Conservation (phyloP, 2,329 filamentous ascomycete species). For the Botrytis fabae region DNA sequence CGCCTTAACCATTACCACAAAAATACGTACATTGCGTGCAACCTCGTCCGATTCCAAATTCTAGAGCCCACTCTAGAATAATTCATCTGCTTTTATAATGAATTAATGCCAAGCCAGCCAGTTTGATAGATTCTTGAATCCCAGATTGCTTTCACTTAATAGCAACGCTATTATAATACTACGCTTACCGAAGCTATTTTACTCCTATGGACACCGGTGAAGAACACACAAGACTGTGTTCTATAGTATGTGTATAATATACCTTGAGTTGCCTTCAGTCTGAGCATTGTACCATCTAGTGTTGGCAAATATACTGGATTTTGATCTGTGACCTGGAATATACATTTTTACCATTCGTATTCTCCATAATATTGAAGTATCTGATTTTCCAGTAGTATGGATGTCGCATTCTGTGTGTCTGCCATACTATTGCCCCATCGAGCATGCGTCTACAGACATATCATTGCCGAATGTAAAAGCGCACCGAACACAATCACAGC, state of each 20-base stretch:
- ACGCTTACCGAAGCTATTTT: background rate
- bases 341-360: background rate
- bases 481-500: background rate
- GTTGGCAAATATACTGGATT: background rate
- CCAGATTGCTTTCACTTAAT: background rate
- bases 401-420: background rate
- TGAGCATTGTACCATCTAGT: background rate
- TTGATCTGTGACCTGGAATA: background rate
- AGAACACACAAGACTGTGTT: background rate
- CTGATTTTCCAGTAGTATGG: background rate
- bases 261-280: background rate
- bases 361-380: background rate
- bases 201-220: background rate
- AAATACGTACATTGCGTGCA: background rate
- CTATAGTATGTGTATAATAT: background rate
- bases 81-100: background rate
- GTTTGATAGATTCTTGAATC: background rate
- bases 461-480: background rate
- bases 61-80: background rate
- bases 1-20: fast-evolving
- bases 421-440: too few species aligned
- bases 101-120: background rate
- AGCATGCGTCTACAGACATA: background rate
- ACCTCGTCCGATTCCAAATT: fast-evolving
- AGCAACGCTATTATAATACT: background rate